phyloP scores from a whole-genome alignment of 2,329 filamentous ascomycete genomes.

The Fusarium dimerum region DNA sequence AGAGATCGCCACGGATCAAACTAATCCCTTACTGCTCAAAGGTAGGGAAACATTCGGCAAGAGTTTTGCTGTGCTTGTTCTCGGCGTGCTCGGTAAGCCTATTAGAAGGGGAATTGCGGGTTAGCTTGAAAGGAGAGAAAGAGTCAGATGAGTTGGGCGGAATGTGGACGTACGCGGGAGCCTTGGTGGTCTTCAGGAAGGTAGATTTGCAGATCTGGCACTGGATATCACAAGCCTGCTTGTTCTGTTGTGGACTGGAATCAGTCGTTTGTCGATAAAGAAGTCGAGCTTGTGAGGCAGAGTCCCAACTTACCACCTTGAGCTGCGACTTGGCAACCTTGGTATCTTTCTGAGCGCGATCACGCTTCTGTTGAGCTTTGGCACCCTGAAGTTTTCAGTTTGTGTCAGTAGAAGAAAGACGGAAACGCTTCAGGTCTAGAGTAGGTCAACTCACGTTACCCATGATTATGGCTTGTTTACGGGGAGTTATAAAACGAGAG shows the following conservation, averaged over 20 bases:
- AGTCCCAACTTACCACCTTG: constrained; percentile 56
- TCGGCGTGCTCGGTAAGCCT: constrained; percentile 70
- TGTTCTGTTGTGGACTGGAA: constrained; percentile 55
- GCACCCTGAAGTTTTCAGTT: constrained; percentile 49
- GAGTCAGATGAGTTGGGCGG: background rate
- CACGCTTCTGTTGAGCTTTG: constrained; percentile 71
- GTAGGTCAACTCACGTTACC: constrained; percentile 35
- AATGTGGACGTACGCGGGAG: constrained; percentile 58
- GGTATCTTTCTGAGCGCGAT: constrained; percentile 66
- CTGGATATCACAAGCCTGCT: constrained; percentile 73
- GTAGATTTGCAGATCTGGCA: constrained; percentile 76
- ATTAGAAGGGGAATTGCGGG: background rate
- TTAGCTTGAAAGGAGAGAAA: constrained; percentile 10
- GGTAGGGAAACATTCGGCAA: constrained; percentile 70
- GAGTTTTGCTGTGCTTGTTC: constrained; percentile 76
- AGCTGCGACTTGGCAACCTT: constrained; percentile 65
- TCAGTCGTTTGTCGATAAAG: constrained; percentile 12
- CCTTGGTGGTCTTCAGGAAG: constrained; percentile 76
- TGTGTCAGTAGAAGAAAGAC: constrained; percentile 19
- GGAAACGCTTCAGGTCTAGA: background rate
- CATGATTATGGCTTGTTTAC: constrained; percentile 31
- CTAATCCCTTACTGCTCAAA: constrained; percentile 31
- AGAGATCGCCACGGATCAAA: background rate
- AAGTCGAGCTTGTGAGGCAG: background rate
- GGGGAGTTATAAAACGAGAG: constrained; percentile 4